Conservation (phyloP, 148 eudicot genomes). For the Camellia sinensis region DNA sequence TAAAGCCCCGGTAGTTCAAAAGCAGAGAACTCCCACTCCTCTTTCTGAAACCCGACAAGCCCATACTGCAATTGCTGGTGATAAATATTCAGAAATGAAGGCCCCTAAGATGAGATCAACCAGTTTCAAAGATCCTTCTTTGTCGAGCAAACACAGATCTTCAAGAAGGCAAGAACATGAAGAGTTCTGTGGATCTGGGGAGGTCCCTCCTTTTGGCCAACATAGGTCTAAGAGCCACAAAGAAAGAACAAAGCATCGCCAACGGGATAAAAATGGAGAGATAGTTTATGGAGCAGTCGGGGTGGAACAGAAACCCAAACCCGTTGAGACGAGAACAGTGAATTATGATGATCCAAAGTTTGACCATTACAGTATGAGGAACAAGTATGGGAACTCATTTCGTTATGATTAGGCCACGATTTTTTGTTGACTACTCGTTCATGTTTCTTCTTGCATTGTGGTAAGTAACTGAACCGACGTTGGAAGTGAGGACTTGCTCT, state of each 20-base stretch:
- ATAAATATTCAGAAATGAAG: conserved; percentile 55
- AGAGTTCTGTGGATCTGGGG: conserved; percentile 74
- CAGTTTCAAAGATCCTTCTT: conserved; percentile 61
- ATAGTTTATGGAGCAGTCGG: conserved; percentile 29
- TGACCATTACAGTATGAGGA: conserved; percentile 58
- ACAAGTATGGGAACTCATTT: conserved; percentile 58
- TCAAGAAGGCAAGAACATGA: conserved; percentile 76
- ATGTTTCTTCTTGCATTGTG: no score
- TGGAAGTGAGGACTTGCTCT: no score
- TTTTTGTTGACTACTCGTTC: no score
- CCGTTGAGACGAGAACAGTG: conserved; percentile 42
- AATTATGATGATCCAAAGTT: conserved; percentile 54
- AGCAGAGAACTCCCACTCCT: conserved; percentile 67
- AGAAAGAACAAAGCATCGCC: conserved; percentile 81
- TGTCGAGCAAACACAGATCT: conserved; percentile 70
- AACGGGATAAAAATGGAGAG: conserved; percentile 70
- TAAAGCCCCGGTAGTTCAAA: conserved; percentile 36
- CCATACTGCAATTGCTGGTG: conserved; percentile 32
- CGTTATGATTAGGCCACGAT: conserved; percentile 37
- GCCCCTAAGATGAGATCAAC: conserved; percentile 55
- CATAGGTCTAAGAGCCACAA: conserved; percentile 68
- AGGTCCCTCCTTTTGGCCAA: conserved; percentile 42
- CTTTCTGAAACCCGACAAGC: conserved; percentile 54
- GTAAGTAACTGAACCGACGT: no score
- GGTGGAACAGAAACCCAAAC: conserved; percentile 38